phyloP scores from a whole-genome alignment of 1,139 yeast species.

The Pichia sp. region DNA sequence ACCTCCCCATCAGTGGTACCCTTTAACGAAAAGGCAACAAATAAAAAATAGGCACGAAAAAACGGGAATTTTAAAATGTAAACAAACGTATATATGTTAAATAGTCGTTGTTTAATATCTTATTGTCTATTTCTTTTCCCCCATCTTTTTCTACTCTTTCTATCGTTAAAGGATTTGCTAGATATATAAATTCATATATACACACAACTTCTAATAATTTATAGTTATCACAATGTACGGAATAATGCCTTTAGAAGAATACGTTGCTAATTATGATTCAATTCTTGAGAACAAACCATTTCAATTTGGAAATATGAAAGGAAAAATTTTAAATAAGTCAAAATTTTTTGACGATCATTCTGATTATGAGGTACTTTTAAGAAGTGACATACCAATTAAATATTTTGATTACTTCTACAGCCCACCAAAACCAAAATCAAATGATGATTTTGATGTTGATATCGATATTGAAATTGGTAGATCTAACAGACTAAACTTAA shows the following conservation, averaged over 20 bases:
- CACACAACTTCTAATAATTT: conserved; percentile 7
- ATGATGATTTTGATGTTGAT: conserved; percentile 11
- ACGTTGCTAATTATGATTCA: conserved; percentile 24
- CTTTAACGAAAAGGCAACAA: too few relatives aligned
- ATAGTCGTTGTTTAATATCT: too few relatives aligned
- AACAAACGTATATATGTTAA: too few relatives aligned
- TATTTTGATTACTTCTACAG: conserved; percentile 22
- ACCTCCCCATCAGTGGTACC: too few relatives aligned
- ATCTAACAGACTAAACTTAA: conserved; percentile 19
- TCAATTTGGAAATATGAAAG: conserved; percentile 26
- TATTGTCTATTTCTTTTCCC: too few relatives aligned
- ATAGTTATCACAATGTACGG: conserved; percentile 9
- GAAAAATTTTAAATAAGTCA: conserved; percentile 21
- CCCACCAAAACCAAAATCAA: background rate
- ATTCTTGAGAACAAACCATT: conserved; percentile 25
- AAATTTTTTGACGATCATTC: conserved; percentile 22
- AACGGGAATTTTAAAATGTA: too few relatives aligned
- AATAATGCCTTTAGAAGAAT: conserved; percentile 13
- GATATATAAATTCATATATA: too few relatives aligned
- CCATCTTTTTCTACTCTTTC: too few relatives aligned
- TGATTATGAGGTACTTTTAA: conserved; percentile 27
- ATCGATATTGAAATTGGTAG: conserved; percentile 20
- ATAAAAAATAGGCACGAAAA: too few relatives aligned
- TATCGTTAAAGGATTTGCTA: conserved; percentile 4
- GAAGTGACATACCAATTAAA: conserved; percentile 26